Conservation (phyloP, 2,329 filamentous ascomycete species). For the Coleophoma eucalyptorum region DNA sequence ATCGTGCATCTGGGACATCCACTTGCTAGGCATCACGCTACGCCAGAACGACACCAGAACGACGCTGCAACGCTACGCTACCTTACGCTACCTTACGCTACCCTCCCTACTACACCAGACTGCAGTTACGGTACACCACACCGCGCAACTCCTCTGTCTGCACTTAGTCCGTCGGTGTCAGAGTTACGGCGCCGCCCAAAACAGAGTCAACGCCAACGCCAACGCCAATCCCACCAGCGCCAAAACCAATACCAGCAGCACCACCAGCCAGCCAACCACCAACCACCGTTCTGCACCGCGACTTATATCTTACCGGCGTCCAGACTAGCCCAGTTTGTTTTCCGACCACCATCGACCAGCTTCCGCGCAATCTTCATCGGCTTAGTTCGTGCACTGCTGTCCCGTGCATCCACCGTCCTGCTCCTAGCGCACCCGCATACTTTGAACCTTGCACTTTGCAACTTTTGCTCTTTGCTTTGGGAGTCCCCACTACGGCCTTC, state of each 20-base stretch:
- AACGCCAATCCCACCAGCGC: no score
- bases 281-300: neutral
- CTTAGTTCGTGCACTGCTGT: neutral
- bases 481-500: neutral
- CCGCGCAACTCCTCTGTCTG: no score
- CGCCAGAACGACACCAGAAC: neutral
- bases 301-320: neutral
- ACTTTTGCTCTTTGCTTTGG: no score
- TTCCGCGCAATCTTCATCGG: neutral
- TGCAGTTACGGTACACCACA: no score
- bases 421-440: no score
- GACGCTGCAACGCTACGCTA: neutral
- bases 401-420: neutral
- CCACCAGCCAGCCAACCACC: neutral
- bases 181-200: no score
- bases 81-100: neutral
- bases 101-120: neutral
- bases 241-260: no score
- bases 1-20: no score
- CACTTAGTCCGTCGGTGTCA: no score
- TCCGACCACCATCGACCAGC: neutral
- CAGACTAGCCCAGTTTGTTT: neutral
- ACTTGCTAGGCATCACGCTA: neutral
- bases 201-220: no score
- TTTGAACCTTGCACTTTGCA: no score